Base-by-base conservation (phyloP, 192 early-diverging fungal species). In the Coemansia sp. region DNA sequence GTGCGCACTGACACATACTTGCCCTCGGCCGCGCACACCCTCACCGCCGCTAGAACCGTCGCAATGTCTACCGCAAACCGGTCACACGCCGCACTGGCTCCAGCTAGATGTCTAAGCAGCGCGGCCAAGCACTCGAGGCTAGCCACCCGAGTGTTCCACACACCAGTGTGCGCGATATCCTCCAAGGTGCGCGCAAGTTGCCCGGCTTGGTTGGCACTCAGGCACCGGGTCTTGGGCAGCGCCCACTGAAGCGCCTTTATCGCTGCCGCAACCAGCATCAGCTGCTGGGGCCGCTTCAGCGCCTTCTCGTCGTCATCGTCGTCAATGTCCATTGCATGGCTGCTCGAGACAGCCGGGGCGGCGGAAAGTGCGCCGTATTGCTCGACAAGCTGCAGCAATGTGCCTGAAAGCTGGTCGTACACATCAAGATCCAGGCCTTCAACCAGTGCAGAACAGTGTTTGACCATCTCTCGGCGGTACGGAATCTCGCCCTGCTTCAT, bases 91-190 rank as follows among this genome's bases (percentile, higher is more conserved):
- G 19, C 26, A 1, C 5, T 26, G 5, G 2, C n/a, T 11, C 23
- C 22, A 0, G 34, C 46, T 41, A 53, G 52, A 30, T 64, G 62
- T 15, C 58, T 53, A n/a, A 90, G 34, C 21, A 90, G 78, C 12
- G 61, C 74, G 1, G 81, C 60, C 8, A 93, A 40, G 6, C 83
- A 79, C 17, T 89, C 86, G 28, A 94, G 64, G 12, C 89, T 79
- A 8, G 84, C 83, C 2, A 88, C 59, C 5, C 85, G 78, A 4
- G 90, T 84, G 61, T 93, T 94, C 94, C 94, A 96, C 17, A 92
- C 81, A 29, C 90, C 84, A 1, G 75, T 81, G 5, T 81, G 67
- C 2, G 89, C 69, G 14, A 80, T 68, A 8, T 62, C 60, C 0
- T 78, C 67, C 28, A 92, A 56, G 6, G 77, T 53, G 2, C 44